Evolutionary conservation across 1,284 basidiomycete species (phyloP), one percentile per base, ranked within the genome.

Genomic region (Coniferiporia sulphurascens): DNA sequence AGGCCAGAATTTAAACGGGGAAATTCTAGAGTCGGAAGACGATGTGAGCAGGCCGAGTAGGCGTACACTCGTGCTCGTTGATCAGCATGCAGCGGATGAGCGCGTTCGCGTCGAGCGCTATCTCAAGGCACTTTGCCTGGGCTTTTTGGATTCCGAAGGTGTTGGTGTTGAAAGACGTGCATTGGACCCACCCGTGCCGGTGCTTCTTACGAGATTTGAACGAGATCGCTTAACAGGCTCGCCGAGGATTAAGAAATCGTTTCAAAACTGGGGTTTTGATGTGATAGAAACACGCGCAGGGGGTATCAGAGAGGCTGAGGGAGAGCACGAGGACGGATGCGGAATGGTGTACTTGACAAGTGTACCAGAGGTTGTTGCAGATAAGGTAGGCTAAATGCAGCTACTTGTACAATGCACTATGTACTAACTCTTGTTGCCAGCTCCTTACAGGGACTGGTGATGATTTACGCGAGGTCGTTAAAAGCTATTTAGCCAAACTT

Each of bases 71-170:
- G 78, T 95, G 27, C 78, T 97, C 59, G 80, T 98, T 48, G 95
- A 98, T 74, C 95, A 98, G 71, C 95, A 98, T 69, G 95, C 95
- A 4, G 95, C 94, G 7, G 93, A 97, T 69, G 95, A 98, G 73
- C 84, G 95, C 8, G 77, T 95, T 34, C 84, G 93, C 21, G 89
- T 97, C 51, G 95, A 98, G 72, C 74, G 76, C n/a, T 88, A 92
- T 68, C 76, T 95, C 58, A 78, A 78, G 62, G 82, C 85, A 55
- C 71, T 93, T 19, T 91, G 89, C 70, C 67, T 75, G 58, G 84
- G 84, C 3, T 92, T 89, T 68, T 74, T 85, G 62, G 63, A 70
- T 51, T 71, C 75, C 64, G 67, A 67, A 12, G 71, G 77, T 54
- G 49, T 67, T 61, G 7, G 70, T 69, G 65, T 80, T 61, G 70